Evolutionary conservation across 2,329 filamentous ascomycete genomes (phyloP).

Genomic region (Penicillium sp.): DNA sequence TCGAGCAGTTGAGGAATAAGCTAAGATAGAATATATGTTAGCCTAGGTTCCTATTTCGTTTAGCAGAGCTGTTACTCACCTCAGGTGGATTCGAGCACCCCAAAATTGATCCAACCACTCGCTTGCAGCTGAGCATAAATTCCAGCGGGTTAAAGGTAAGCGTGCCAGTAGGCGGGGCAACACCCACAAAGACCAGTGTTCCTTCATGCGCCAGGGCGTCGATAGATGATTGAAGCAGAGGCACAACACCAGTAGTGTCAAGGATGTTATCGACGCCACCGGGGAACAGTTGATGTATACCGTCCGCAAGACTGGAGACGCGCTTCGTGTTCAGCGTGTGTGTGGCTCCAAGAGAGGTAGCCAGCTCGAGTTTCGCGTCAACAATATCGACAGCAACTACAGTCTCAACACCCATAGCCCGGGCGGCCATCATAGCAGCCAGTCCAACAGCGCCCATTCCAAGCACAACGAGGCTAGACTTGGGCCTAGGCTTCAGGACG

Average conservation of each 20-base stretch:
- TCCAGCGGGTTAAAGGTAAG: slow-evolving; percentile 26
- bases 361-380: slow-evolving; percentile 40
- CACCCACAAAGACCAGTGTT: slow-evolving; percentile 33
- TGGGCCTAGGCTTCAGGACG: slow-evolving; percentile 21
- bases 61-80: slow-evolving; percentile 3
- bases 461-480: slow-evolving; percentile 23
- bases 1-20: slow-evolving; percentile 32
- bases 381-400: slow-evolving; percentile 48
- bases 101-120: slow-evolving; percentile 32
- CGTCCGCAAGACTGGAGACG: slow-evolving; percentile 25
- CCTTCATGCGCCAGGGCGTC: slow-evolving; percentile 30
- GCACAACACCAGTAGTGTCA: slow-evolving; percentile 31
- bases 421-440: slow-evolving; percentile 21
- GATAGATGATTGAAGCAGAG: slow-evolving; percentile 29
- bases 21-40: slow-evolving; percentile 10
- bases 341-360: slow-evolving; percentile 45
- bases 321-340: slow-evolving; percentile 35
- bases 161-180: slow-evolving; percentile 23
- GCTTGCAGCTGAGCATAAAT: slow-evolving; percentile 29
- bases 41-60: neutral
- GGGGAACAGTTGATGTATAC: slow-evolving; percentile 25
- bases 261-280: slow-evolving; percentile 29
- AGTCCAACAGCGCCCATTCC: slow-evolving; percentile 30
- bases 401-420: slow-evolving; percentile 17
- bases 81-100: slow-evolving; percentile 28